Evolutionary conservation across 2,329 filamentous ascomycete genomes (phyloP).

Genomic region (Monosporascus sp.): DNA sequence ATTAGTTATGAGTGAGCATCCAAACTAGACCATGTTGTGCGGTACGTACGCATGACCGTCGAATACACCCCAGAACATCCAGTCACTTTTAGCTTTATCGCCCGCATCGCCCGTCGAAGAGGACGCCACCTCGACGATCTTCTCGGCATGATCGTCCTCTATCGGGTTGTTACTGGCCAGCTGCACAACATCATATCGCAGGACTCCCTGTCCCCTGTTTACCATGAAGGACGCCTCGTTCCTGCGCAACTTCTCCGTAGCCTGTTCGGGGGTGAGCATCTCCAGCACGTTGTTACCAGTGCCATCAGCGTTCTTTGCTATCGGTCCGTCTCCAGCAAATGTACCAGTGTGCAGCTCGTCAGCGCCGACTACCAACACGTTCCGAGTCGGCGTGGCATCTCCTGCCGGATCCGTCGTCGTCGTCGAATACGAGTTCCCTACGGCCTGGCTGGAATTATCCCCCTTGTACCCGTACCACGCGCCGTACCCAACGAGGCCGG

Average conservation of each 20-base stretch:
- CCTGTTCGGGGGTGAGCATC: slow-evolving; percentile 95
- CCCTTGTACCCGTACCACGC: slow-evolving; percentile 69
- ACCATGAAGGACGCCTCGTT: slow-evolving; percentile 91
- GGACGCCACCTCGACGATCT: slow-evolving; percentile 85
- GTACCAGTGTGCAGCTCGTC: slow-evolving; percentile 86
- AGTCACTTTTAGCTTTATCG: slow-evolving; percentile 62
- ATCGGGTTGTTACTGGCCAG: slow-evolving; percentile 96
- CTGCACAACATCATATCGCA: slow-evolving; percentile 92
- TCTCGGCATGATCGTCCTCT: slow-evolving; percentile 96
- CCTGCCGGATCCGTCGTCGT: slow-evolving; percentile 30
- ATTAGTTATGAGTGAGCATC: slow-evolving; percentile 4
- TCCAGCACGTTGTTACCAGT: slow-evolving; percentile 82
- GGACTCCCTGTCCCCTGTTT: slow-evolving; percentile 81
- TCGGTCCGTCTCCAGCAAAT: slow-evolving; percentile 76
- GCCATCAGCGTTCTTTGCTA: slow-evolving; percentile 83
- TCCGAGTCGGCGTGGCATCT: slow-evolving; percentile 48
- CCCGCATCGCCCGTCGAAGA: slow-evolving; percentile 37
- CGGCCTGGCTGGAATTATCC: slow-evolving; percentile 28
- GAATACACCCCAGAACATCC: slow-evolving; percentile 99
- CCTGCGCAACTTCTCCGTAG: slow-evolving; percentile 79
- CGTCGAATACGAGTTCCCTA: slow-evolving; percentile 35
- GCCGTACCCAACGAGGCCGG: slow-evolving; percentile 68
- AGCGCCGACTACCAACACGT: slow-evolving; percentile 80
- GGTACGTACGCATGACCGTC: slow-evolving; percentile 81
- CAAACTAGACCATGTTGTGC: not conserved